A percentile compares a stretch with the other conserved stretches of the same genome.
Evolutionary conservation across 164 flowering plant species (phyloP).

Genomic region (Annona squamosa): DNA sequence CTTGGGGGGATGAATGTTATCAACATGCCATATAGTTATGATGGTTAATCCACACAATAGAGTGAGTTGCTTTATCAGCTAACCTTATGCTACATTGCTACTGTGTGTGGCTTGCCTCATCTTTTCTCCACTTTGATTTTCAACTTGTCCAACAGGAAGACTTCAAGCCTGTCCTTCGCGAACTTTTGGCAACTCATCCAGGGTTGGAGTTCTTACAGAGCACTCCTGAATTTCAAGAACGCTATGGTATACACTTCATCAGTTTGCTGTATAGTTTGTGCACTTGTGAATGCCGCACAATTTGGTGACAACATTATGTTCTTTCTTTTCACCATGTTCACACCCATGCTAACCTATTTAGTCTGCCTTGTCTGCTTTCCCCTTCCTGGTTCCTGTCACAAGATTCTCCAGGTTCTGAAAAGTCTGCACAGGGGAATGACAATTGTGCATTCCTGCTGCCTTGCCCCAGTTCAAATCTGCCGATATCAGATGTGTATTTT

Average conservation of each 20-base stretch:
- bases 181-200: conserved; percentile 92
- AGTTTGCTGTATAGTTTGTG: background rate
- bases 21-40: conserved; percentile 1
- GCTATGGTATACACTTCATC: conserved; percentile 64
- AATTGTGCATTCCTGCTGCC: no score
- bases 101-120: background rate
- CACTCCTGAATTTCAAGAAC: conserved; percentile 96
- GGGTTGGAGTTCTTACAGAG: conserved; percentile 89
- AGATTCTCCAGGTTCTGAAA: no score
- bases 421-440: no score
- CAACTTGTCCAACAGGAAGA: conserved; percentile 49
- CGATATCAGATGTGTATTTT: no score
- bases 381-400: no score
- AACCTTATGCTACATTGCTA: background rate
- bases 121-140: conserved; percentile 1
- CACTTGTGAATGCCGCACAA: background rate
- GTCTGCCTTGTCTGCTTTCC: no score
- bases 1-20: background rate
- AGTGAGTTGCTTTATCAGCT: background rate
- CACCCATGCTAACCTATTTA: no score
- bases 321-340: no score
- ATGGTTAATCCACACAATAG: background rate
- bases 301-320: background rate
- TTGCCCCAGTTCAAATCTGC: no score
- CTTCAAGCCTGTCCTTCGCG: conserved; percentile 83